Evolutionary conservation across 768 basidiomycete genomes (phyloP), one percentile per base, ranked within the genome.

Genomic region (Leccinum incarnatum): DNA sequence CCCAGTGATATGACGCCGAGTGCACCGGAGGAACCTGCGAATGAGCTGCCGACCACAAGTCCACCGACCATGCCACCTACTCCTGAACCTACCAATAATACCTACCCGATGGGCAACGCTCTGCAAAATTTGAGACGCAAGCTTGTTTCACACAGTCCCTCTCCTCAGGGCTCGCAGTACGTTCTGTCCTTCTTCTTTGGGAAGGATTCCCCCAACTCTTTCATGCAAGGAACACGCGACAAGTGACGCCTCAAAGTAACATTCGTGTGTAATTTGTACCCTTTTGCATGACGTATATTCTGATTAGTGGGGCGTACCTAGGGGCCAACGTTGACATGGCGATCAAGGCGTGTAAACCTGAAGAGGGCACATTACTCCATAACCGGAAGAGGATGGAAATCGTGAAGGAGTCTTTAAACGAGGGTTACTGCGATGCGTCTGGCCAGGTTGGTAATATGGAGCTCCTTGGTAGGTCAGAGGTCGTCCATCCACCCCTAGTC

Each of bases 341-440:
- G 10, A 80, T 91, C 61, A 82, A 77, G 54, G 89, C 88, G 2
- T 94, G 91, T 65, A 80, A 81, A 51, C 81, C 83, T 5, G 91
- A 94, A 72, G 81, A 81, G 23, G 78, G 79, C 6, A 79, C 83
- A 53, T 65, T 89, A 15, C 67, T 94, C 10, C 78, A 78, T 52
- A 91, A 89, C 67, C 75, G 83, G 49, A 78, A 87, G 67, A 78
- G 83, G 45, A 88, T 92, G 87, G 82, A 83, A 58, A 76, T 79
- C 51, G 82, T 95, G 32, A 87, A 83, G 62, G 91, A 92, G 67
- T 84, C 85, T 8, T 67, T 89, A n/a, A 78, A 90, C 61, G 89
- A 91, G 61, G 87, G 89, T 3, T 94, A 93, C 66, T 93, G 92
- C 62, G 92, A 94, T 70, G 73, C 86, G 12, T 87, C 86, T 52